Conservation (phyloP, 2,329 filamentous ascomycete species). For the Metarhizium brunneum region DNA sequence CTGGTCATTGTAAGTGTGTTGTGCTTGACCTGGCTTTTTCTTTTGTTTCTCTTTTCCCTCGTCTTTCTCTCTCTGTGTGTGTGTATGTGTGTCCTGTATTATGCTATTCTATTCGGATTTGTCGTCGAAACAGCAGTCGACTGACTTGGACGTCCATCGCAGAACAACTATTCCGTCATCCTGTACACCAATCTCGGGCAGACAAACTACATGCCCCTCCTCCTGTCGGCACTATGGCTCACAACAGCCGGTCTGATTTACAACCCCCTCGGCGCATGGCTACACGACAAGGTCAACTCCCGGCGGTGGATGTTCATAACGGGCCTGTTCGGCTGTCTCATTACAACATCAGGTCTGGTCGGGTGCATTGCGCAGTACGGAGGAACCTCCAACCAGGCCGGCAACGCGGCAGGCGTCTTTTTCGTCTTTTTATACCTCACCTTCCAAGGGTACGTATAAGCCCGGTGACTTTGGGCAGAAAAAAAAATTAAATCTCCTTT, state of each 20-base stretch:
- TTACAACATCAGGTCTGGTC: no score
- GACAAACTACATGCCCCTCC: conserved; percentile 27
- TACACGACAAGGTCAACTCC: conserved; percentile 36
- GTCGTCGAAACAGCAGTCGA: no score
- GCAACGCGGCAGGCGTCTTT: conserved; percentile 27
- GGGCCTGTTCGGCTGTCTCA: background rate
- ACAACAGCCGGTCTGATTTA: conserved; percentile 20
- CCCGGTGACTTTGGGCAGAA: no score
- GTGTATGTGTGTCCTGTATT: no score
- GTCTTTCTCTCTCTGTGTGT: no score
- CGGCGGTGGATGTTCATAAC: conserved; percentile 35
- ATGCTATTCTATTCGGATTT: no score
- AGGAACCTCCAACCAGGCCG: conserved; percentile 26
- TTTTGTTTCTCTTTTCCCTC: no score
- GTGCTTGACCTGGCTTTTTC: no score
- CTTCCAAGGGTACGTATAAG: conserved; percentile 30
- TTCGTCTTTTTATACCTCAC: conserved; percentile 38
- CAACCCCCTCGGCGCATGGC: conserved; percentile 37
- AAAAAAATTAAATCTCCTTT: no score
- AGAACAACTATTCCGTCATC: conserved; percentile 34
- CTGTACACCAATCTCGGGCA: conserved; percentile 29
- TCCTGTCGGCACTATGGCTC: conserved; percentile 25
- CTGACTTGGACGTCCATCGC: background rate
- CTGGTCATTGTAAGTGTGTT: conserved; percentile 35
- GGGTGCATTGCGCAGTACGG: conserved; percentile 10